Conservation (phyloP, 306 rosid genomes). For the Lathyrus aphaca region DNA sequence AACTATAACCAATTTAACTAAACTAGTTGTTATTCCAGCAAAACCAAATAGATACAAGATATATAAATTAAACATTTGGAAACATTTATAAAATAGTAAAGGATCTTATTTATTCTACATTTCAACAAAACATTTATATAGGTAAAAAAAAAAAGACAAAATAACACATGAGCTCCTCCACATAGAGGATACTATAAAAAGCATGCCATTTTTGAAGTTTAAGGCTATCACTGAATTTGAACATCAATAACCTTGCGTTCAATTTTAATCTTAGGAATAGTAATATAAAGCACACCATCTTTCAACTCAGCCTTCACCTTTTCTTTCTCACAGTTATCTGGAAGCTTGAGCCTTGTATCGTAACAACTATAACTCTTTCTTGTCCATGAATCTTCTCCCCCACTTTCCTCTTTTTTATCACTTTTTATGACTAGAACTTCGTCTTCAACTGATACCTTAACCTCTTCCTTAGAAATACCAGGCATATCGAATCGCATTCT, state of each 20-base stretch:
- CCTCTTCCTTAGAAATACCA: constrained; percentile 76
- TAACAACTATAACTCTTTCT: constrained; percentile 53
- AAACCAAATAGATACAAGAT: too few species aligned
- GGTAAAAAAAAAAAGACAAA: background rate
- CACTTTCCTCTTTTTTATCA: constrained; percentile 46
- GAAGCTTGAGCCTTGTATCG: constrained; percentile 64
- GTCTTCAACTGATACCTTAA: constrained; percentile 69
- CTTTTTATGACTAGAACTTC: constrained; percentile 66
- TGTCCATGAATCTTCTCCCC: constrained; percentile 52
- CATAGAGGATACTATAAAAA: background rate
- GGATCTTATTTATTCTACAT: constrained; percentile 11
- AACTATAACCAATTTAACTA: too few species aligned
- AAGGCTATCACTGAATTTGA: constrained; percentile 51
- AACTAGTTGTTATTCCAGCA: too few species aligned
- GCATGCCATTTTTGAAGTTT: background rate
- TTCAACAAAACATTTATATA: background rate
- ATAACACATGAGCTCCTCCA: background rate
- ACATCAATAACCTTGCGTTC: constrained; percentile 79
- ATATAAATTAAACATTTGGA: background rate
- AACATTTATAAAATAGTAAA: background rate
- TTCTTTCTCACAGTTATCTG: constrained; percentile 66
- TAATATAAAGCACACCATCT: constrained; percentile 82
- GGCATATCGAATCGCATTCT: constrained; percentile 88
- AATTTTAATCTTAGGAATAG: constrained; percentile 65
- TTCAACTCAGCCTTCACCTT: constrained; percentile 75